Conservation (phyloP, 345 rosid genomes). For the Capsella bursapastoris region DNA sequence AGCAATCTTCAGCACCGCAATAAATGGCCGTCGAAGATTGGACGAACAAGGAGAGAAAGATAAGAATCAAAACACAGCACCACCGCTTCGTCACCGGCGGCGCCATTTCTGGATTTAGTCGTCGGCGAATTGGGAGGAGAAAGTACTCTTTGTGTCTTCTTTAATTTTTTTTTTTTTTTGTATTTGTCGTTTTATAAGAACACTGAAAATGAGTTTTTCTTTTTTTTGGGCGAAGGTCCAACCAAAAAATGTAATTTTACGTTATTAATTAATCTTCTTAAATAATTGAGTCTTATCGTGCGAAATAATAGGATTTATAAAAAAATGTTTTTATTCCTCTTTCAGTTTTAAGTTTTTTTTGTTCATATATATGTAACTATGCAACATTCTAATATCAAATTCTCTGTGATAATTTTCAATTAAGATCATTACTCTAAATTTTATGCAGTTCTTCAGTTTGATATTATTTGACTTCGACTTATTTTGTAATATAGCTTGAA, state of each 20-base stretch:
- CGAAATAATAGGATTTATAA: slow-evolving; percentile 10
- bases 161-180: neutral
- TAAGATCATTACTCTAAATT: too few relatives aligned
- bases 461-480: neutral
- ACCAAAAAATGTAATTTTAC: slow-evolving; percentile 11
- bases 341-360: neutral
- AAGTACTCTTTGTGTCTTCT: neutral
- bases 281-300: slow-evolving; percentile 36
- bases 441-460: neutral
- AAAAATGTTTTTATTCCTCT: too few relatives aligned
- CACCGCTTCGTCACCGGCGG: slow-evolving; percentile 62
- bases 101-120: slow-evolving; percentile 55
- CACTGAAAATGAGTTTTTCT: neutral
- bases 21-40: slow-evolving; percentile 74
- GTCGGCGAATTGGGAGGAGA: slow-evolving; percentile 29
- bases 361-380: too few relatives aligned
- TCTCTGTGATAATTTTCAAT: too few relatives aligned
- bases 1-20: slow-evolving; percentile 98
- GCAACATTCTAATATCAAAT: too few relatives aligned
- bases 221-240: slow-evolving; percentile 5
- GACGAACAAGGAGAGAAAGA: slow-evolving; percentile 52
- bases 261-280: neutral
- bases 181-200: neutral
- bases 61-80: slow-evolving; percentile 44
- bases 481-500: neutral